Conservation (phyloP, 306 rosid species). For the Rosa multiflora region DNA sequence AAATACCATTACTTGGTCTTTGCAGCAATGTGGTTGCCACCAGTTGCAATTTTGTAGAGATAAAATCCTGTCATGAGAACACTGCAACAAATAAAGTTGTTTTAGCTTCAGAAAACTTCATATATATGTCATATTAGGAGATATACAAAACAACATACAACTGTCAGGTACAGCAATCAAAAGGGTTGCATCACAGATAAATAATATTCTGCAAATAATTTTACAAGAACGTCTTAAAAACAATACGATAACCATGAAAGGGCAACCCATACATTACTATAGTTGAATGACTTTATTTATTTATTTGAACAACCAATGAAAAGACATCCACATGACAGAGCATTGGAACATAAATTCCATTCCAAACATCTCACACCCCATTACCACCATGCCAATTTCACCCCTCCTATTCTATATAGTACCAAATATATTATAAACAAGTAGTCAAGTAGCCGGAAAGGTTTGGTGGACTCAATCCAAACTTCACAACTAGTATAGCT, state of each 20-base stretch:
- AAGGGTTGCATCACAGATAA: neutral
- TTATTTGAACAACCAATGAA: too few species aligned
- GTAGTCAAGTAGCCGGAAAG: neutral
- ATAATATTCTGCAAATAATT: neutral
- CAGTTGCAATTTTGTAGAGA: slow-evolving; percentile 73
- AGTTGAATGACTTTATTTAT: too few species aligned
- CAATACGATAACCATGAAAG: neutral
- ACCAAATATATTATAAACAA: neutral
- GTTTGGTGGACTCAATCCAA: neutral
- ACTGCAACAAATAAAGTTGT: slow-evolving; percentile 43
- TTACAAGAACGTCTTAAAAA: neutral
- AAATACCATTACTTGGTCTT: slow-evolving; percentile 51
- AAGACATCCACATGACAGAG: neutral
- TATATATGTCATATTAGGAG: neutral
- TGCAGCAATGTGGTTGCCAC: slow-evolving; percentile 78
- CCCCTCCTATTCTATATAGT: neutral
- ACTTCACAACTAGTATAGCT: neutral
- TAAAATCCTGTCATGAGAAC: slow-evolving; percentile 74
- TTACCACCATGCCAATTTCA: neutral
- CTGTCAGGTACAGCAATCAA: neutral
- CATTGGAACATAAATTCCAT: neutral
- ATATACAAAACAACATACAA: neutral
- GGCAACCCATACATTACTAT: neutral
- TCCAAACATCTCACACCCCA: neutral
- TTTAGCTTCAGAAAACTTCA: neutral